These are phyloP conservation scores for Lipomyces yarrowii DNA, from an alignment of 1,139 yeast species.

Conservation along the genomic window DNA sequence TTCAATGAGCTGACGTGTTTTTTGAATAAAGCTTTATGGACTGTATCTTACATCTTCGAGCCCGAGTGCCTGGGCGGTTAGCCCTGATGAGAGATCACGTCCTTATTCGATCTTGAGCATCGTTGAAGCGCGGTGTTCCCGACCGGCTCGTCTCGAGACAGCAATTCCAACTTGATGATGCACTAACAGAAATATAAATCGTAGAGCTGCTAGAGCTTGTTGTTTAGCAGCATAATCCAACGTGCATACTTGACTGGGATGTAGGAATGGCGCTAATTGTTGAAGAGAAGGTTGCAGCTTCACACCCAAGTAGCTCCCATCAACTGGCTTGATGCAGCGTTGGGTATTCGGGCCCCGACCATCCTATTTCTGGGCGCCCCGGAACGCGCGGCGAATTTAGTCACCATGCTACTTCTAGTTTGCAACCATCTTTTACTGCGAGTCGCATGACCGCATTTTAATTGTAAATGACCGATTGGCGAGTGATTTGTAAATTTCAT, in stretches of 20 bases:
- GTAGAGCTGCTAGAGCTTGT: neutral
- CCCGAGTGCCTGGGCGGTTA: conserved; percentile 27
- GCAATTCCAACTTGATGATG: neutral
- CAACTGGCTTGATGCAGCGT: no score
- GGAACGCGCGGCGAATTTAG: no score
- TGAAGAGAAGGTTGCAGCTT: no score
- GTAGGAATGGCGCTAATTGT: no score
- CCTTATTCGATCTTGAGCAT: conserved; percentile 22
- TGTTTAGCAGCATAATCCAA: neutral
- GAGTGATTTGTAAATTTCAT: neutral
- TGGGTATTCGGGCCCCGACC: no score
- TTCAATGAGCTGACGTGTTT: neutral
- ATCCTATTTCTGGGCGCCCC: no score
- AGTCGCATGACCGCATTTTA: no score
- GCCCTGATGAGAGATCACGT: conserved; percentile 27
- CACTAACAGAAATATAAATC: neutral
- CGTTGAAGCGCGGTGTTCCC: neutral
- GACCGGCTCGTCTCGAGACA: neutral
- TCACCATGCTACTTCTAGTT: no score
- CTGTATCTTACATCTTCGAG: conserved; percentile 25
- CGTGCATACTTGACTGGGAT: no score
- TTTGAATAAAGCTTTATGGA: neutral
- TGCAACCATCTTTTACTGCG: no score
- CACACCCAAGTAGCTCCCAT: no score
- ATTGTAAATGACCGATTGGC: neutral